Evolutionary conservation across 768 basidiomycete genomes (phyloP).

Genomic region (Boletellus ananiceps): DNA sequence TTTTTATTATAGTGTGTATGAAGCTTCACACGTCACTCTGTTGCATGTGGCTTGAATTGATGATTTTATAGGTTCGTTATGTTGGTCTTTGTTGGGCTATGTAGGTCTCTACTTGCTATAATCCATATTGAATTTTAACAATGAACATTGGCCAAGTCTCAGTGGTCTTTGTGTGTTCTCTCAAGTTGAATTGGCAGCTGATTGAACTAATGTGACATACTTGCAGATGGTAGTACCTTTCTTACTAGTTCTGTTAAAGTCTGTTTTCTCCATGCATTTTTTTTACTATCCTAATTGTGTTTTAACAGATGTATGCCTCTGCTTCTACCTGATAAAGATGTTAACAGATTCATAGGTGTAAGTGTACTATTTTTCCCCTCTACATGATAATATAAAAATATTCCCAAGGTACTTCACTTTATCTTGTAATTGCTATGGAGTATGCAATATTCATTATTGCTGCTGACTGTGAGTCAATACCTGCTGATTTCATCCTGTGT

Average conservation of each 20-base stretch:
- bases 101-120: background rate
- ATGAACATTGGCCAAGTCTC: background rate
- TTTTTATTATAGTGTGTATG: background rate
- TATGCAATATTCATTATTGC: no score
- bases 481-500: no score
- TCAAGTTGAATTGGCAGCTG: background rate
- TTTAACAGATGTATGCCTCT: background rate
- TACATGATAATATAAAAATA: no score
- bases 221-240: background rate
- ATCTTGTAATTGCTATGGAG: no score
- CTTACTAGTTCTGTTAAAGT: background rate
- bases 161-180: background rate
- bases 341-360: no score
- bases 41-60: background rate
- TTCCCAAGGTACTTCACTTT: no score
- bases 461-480: no score
- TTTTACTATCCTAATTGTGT: background rate
- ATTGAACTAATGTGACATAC: background rate
- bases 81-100: background rate
- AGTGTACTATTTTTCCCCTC: no score
- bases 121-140: background rate
- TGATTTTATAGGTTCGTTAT: background rate
- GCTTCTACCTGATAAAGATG: background rate
- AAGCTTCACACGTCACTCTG: background rate
- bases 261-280: background rate